Evolutionary conservation across 176 grass and related monocot species (phyloP).

Genomic region (Canna indica): DNA sequence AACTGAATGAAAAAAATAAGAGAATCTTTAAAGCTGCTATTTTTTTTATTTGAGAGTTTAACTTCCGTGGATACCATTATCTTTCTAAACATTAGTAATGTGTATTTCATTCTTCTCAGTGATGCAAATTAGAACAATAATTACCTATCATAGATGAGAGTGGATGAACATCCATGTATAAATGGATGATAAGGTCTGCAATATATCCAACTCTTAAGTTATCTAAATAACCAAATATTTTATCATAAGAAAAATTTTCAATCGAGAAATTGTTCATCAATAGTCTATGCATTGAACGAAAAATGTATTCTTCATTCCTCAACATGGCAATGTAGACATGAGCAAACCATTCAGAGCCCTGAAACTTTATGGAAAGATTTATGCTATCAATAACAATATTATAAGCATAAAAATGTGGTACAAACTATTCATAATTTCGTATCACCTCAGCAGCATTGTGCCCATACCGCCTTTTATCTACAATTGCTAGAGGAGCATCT

Average conservation of each 20-base stretch:
- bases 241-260: not conserved
- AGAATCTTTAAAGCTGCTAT: no score
- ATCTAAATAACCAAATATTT: not conserved
- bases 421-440: no score
- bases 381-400: not conserved
- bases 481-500: slow-evolving; percentile 68
- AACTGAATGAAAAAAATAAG: no score
- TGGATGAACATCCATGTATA: not conserved
- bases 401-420: not conserved
- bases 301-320: not conserved
- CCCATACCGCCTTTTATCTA: slow-evolving; percentile 51
- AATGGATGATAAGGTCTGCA: not conserved
- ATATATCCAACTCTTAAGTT: not conserved
- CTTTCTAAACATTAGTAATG: not conserved
- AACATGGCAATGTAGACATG: not conserved
- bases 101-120: not conserved
- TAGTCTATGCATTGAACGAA: not conserved
- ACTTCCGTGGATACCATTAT: not conserved
- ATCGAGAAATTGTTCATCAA: not conserved
- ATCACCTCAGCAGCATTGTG: slow-evolving; percentile 58
- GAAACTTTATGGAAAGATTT: not conserved
- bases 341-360: not conserved
- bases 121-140: not conserved
- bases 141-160: not conserved
- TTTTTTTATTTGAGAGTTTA: not conserved